Evolutionary conservation across 495 filamentous ascomycete species (phyloP).

Genomic region (Thozetella sp.): DNA sequence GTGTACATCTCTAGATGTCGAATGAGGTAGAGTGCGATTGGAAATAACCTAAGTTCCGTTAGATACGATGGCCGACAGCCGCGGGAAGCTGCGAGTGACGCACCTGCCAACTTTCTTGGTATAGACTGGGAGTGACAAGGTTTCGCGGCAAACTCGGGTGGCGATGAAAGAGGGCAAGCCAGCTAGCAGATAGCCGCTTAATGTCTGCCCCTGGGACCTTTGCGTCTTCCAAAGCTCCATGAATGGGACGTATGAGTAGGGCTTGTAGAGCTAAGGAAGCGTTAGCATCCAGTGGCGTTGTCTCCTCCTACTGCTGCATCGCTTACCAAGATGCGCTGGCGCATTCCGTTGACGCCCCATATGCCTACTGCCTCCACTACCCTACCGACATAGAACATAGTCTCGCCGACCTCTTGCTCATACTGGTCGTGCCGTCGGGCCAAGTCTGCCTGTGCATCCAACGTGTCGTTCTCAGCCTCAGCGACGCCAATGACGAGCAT

Average conservation of each 20-base stretch:
- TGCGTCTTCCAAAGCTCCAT: slow-evolving; percentile 30
- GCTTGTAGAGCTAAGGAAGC: slow-evolving; percentile 44
- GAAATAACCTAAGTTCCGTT: slow-evolving; percentile 24
- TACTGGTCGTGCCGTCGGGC: slow-evolving; percentile 29
- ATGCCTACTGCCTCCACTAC: slow-evolving; percentile 38
- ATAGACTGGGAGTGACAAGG: neutral
- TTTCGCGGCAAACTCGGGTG: slow-evolving; percentile 15
- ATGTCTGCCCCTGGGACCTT: slow-evolving; percentile 21
- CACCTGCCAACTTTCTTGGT: neutral
- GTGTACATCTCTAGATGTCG: slow-evolving; percentile 48
- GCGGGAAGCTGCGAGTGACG: neutral
- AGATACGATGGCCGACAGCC: neutral
- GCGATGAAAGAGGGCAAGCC: slow-evolving; percentile 31
- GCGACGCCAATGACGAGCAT: slow-evolving; percentile 57
- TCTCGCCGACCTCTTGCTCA: slow-evolving; percentile 38
- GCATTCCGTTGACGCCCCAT: slow-evolving; percentile 54
- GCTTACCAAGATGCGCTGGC: slow-evolving; percentile 50
- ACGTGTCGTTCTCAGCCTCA: slow-evolving; percentile 38
- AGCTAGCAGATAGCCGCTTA: slow-evolving; percentile 20
- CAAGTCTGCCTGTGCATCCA: slow-evolving; percentile 25
- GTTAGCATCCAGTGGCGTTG: neutral
- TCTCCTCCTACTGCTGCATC: neutral
- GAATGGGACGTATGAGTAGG: slow-evolving; percentile 39
- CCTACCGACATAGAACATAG: slow-evolving; percentile 33
- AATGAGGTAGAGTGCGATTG: slow-evolving; percentile 29